Base-by-base conservation (phyloP, 306 rosid genomes). In the Fragaria ananassa region DNA sequence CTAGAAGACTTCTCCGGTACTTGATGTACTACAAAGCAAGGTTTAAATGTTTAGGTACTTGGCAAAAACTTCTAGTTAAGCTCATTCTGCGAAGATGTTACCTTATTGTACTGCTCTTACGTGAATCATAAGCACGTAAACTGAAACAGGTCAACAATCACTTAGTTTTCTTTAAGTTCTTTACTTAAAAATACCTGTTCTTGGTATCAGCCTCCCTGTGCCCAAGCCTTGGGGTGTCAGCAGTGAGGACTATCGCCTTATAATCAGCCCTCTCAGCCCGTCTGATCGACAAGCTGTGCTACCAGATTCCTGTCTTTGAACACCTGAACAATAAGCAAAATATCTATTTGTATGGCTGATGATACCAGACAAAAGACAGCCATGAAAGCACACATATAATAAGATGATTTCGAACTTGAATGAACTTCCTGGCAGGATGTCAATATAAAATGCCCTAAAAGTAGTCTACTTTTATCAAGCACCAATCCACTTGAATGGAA, bases 181-280 rank as follows among this genome's bases (percentile, higher is more conserved):
- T 27, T 27, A 27, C 29, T 27, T 27, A 27, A 1, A 27, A 27
- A 27, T 27, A 29, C 98, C 97, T 89, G 88, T 95, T 95, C 89
- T 92, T 95, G 87, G 92, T 92, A 86, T 95, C 98, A 41, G 97
- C 95, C 79, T 95, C 97, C 82, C 98, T 83, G 80, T 93, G 96
- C 60, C 97, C 97, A 0, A 95, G 92, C 86, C 88, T 85, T 62
- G 98, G 98, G 77, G 97, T 90, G 80, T 95, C 98, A 62, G 90
- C 98, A 37, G 97, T 92, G 12, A 95, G 91, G 72, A 93, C 97
- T 78, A 95, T 95, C 42, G 96, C 98, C 82, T 92, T 95, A 89
- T 90, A 95, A 37, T 97, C 97, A 81, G 98, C 98, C 78, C 82
- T 92, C 87, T 95, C 97, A 47, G 97, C 98, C 87, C 97, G 90